Evolutionary conservation across 1,284 basidiomycete species (phyloP).

Genomic region (Calocybe gambosa): DNA sequence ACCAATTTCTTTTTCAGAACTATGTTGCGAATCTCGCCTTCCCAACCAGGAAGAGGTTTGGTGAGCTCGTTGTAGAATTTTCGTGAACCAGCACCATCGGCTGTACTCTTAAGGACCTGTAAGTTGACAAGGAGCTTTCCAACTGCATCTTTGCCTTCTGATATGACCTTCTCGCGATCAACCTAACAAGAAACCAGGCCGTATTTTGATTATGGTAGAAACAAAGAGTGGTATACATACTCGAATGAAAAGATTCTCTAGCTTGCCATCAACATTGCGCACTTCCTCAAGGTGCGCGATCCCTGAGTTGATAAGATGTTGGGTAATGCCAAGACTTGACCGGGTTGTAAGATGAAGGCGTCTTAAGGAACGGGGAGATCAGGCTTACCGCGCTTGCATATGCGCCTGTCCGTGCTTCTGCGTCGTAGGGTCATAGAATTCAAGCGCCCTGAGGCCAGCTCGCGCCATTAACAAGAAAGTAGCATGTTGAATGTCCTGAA

Average conservation of each 20-base stretch:
- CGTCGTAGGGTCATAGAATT: slow-evolving; percentile 76
- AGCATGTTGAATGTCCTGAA: slow-evolving; percentile 73
- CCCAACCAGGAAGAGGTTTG: slow-evolving; percentile 64
- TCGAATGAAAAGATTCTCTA: slow-evolving; percentile 66
- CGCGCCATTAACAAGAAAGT: slow-evolving; percentile 82
- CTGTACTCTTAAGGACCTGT: slow-evolving; percentile 78
- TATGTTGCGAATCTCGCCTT: slow-evolving; percentile 66
- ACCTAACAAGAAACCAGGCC: slow-evolving; percentile 38
- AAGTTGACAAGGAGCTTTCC: slow-evolving; percentile 72
- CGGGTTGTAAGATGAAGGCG: background rate
- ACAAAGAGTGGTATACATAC: slow-evolving; percentile 31
- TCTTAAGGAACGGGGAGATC: slow-evolving; percentile 12
- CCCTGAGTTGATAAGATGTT: slow-evolving; percentile 67
- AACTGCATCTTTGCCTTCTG: slow-evolving; percentile 55
- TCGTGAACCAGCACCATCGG: slow-evolving; percentile 71
- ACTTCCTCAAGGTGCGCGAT: slow-evolving; percentile 67
- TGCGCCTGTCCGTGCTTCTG: slow-evolving; percentile 88
- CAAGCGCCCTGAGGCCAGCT: slow-evolving; percentile 73
- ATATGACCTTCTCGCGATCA: slow-evolving; percentile 61
- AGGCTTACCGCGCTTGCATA: slow-evolving; percentile 73
- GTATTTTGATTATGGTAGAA: background rate
- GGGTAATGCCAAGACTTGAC: slow-evolving; percentile 69
- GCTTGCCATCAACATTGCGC: slow-evolving; percentile 44
- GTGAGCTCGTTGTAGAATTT: slow-evolving; percentile 73
- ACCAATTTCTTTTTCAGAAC: slow-evolving; percentile 77